Base-by-base conservation (phyloP, 2,329 filamentous ascomycete genomes). In the Cladophialophora chaetospira region DNA sequence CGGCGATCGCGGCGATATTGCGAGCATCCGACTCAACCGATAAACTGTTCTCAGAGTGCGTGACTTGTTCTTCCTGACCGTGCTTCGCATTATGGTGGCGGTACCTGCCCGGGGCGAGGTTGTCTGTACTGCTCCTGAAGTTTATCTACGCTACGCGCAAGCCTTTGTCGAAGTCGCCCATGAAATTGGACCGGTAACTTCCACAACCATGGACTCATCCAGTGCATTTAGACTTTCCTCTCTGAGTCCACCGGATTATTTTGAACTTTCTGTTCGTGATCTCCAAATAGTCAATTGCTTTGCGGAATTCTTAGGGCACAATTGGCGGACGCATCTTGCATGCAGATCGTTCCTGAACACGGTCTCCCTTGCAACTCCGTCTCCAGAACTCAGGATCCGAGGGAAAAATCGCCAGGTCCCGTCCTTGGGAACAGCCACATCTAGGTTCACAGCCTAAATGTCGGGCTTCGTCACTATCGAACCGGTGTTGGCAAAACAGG, bases 321-420 rank as follows among this genome's bases (percentile, higher is more conserved):
- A 52, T 36, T 23, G 36, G 38, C 43, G 35, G 47, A 49, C 6
- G 44, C 49, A 31, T n/a, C 33, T 35, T 47, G 43, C 42, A 29
- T 31, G 57, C 53, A 60, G 57, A 60, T 60, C 57, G 53, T 26
- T 53, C 28, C 53, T 49, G 23, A 53, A 48, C 44, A 15, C 29
- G 42, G 25, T 35, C 48, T 10, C 44, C 40, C 43, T 31, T 35
- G 44, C 23, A 48, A 9, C 19, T 38, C 40, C 25, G 43, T 33
- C 53, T 33, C 44, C 48, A 56, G 31, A 48, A 33, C 38, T 38
- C 23, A 36, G 55, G 49, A 53, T 58, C 55, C 42, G 43, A 38
- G 26, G 28, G 46, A 38, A 36, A 10, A 35, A 38, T 11, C n/a
- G 25, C 31, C n/a, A 6, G 42, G 42, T 26, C 15, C 42, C 19